phyloP scores from a whole-genome alignment of 2,329 filamentous ascomycete species.

The Penicillium sp. region DNA sequence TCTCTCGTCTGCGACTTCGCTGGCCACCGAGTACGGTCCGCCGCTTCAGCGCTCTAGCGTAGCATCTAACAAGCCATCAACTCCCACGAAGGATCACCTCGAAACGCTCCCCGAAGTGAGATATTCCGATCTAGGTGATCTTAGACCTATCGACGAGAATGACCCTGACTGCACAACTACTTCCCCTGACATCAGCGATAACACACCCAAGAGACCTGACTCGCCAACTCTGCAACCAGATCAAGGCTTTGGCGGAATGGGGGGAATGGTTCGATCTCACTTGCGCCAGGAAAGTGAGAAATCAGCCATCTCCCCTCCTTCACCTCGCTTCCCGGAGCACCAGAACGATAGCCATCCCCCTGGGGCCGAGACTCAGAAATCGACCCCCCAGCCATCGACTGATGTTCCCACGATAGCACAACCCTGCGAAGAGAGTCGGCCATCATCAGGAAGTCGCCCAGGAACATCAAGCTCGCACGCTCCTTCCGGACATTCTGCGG shows the following conservation, averaged over 20 bases:
- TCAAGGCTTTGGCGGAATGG: slow-evolving; percentile 58
- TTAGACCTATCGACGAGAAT: slow-evolving; percentile 41
- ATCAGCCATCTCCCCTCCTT: slow-evolving; percentile 70
- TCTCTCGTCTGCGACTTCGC: slow-evolving; percentile 21
- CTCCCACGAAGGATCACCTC: slow-evolving; percentile 27
- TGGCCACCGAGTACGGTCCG: slow-evolving; percentile 34
- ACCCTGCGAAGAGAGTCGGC: neutral
- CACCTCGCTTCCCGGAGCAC: slow-evolving; percentile 34
- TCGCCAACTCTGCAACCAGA: slow-evolving; percentile 71
- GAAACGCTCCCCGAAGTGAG: slow-evolving; percentile 34
- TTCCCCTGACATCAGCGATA: slow-evolving; percentile 4
- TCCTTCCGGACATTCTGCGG: slow-evolving; percentile 11
- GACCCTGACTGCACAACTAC: slow-evolving; percentile 13
- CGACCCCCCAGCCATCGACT: neutral
- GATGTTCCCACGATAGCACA: neutral
- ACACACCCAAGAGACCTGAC: slow-evolving; percentile 47
- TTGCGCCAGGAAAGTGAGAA: slow-evolving; percentile 75
- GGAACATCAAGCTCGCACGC: slow-evolving; percentile 8
- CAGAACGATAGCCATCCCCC: slow-evolving; percentile 24
- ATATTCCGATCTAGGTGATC: slow-evolving; percentile 37
- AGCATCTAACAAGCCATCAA: slow-evolving; percentile 28
- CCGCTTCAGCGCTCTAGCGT: slow-evolving; percentile 35
- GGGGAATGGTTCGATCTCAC: slow-evolving; percentile 77
- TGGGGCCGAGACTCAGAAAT: neutral
- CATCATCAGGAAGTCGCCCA: neutral